Conservation (phyloP, 257 asterid genomes). For the Fraxinus cuspidata region DNA sequence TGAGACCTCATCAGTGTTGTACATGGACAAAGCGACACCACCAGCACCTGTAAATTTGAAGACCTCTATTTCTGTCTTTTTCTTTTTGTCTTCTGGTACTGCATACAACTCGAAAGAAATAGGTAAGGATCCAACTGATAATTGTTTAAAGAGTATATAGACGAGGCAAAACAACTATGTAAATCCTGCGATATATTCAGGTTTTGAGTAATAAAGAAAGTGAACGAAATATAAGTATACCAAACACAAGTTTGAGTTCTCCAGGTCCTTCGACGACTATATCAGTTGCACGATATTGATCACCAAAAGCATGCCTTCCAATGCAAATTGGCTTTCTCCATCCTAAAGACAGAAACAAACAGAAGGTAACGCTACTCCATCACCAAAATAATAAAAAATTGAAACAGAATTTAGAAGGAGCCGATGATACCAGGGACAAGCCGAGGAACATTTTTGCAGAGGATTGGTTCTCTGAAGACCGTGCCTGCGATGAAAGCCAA, state of each 20-base stretch:
- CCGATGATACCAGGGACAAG: conserved; percentile 72
- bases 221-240: conserved; percentile 22
- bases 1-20: conserved; percentile 69
- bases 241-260: conserved; percentile 48
- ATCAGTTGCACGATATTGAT: conserved; percentile 55
- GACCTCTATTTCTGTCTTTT: conserved; percentile 44
- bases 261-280: conserved; percentile 50
- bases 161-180: no score
- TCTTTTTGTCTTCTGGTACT: conserved; percentile 47
- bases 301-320: conserved; percentile 61
- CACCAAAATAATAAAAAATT: not conserved
- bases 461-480: conserved; percentile 94
- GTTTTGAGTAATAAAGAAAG: no score
- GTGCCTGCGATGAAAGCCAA: conserved; percentile 56
- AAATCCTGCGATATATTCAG: no score
- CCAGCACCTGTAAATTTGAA: conserved; percentile 52
- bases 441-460: conserved; percentile 89
- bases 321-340: conserved; percentile 59
- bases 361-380: not conserved
- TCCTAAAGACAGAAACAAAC: conserved; percentile 29
- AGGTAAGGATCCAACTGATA: no score
- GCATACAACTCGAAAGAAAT: not conserved
- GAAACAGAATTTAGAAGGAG: not conserved
- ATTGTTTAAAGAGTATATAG: no score
- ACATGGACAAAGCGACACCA: conserved; percentile 56